Evolutionary conservation across 164 flowering plant species (phyloP).

Genomic region (Cinnamomum micranthum): DNA sequence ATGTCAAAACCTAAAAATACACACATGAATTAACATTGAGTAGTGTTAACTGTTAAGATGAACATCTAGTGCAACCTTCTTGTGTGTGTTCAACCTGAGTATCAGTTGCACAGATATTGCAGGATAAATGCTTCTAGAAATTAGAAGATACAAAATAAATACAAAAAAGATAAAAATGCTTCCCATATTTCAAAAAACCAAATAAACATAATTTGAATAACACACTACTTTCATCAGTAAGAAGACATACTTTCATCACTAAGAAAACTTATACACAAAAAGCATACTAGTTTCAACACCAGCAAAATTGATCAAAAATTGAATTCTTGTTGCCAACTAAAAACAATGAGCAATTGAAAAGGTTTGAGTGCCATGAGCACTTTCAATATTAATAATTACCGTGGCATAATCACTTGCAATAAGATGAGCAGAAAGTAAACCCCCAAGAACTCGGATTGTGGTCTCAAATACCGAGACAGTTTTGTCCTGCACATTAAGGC

Average conservation of each 20-base stretch:
- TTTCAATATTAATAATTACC: constrained; percentile 32
- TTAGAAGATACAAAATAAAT: no score
- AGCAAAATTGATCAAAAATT: background rate
- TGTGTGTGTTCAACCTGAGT: no score
- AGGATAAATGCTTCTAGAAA: no score
- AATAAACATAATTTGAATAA: background rate
- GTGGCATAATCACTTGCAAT: constrained; percentile 93
- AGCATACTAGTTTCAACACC: background rate
- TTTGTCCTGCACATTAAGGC: constrained; percentile 65
- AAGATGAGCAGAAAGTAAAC: constrained; percentile 94
- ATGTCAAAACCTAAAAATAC: no score
- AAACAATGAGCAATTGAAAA: background rate
- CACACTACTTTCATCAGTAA: background rate
- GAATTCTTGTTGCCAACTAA: background rate
- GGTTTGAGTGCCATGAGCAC: background rate
- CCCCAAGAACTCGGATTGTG: constrained; percentile 88
- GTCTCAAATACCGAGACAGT: constrained; percentile 97
- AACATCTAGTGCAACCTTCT: no score
- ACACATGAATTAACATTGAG: no score
- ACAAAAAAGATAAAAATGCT: background rate
- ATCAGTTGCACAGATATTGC: no score
- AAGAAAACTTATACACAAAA: no score
- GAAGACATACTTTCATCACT: no score
- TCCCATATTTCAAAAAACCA: background rate
- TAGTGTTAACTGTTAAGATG: no score